A percentile compares a stretch with the other conserved stretches of the same genome.
These are phyloP conservation scores for Linnemannia elongata DNA, from an alignment of 192 early-diverging fungal species.

Conservation along the genomic window DNA sequence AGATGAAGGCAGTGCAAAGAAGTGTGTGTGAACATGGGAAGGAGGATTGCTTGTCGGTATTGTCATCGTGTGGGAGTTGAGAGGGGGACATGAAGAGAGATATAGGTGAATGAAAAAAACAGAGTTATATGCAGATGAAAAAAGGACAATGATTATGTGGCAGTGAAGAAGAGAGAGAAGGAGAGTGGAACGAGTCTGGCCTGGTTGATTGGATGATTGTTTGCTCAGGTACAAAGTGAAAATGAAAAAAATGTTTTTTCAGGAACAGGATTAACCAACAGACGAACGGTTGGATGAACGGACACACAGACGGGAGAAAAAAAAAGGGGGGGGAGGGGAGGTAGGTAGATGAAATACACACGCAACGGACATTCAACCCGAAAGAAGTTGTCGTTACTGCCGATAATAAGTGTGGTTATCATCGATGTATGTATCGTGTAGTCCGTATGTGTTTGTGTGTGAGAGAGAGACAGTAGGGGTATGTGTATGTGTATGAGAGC, in stretches of 20 bases:
- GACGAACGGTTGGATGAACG: background rate
- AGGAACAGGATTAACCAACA: conserved; percentile 12
- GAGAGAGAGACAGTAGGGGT: too few species aligned
- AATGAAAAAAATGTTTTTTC: background rate
- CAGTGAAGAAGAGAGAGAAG: background rate
- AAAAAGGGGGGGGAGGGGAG: too few species aligned
- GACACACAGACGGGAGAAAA: too few species aligned
- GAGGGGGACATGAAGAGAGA: background rate
- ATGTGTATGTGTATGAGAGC: background rate
- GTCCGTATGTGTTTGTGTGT: too few species aligned
- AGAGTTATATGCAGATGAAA: background rate
- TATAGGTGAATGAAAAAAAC: background rate
- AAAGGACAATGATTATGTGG: background rate
- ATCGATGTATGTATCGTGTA: too few species aligned
- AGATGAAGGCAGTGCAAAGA: background rate
- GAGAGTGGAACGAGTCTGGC: background rate
- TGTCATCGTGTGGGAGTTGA: background rate
- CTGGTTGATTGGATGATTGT: background rate
- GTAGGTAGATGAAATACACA: too few species aligned
- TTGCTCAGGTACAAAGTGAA: background rate
- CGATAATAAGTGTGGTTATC: too few species aligned
- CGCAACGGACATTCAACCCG: too few species aligned
- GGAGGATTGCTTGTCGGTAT: too few species aligned
- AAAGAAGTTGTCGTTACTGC: too few species aligned
- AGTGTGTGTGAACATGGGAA: background rate